A percentile compares a stretch with the other conserved stretches of the same genome.
phyloP scores from a whole-genome alignment of 2,329 filamentous ascomycete genomes.

The Eutypella sp. region DNA sequence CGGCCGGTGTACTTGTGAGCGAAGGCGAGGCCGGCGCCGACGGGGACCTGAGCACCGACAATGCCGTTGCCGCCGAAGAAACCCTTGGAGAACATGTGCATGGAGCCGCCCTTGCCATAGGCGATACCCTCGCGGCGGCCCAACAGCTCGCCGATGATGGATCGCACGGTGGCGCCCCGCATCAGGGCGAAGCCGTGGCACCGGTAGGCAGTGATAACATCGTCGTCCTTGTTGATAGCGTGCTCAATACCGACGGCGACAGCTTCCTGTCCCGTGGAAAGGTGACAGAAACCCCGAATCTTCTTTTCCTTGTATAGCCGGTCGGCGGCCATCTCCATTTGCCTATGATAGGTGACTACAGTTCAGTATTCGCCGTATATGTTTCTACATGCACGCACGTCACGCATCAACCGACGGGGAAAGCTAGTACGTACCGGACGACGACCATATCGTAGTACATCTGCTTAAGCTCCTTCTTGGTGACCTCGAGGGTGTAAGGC shows the following conservation, averaged over 20 bases:
- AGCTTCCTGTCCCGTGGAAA: constrained; percentile 96
- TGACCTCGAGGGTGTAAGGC: constrained; percentile 84
- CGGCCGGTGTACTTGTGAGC: constrained; percentile 90
- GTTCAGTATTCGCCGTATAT: background rate
- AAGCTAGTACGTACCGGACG: constrained; percentile 70
- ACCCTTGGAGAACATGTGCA: constrained; percentile 99
- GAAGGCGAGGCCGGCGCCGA: constrained; percentile 93
- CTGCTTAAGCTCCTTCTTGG: constrained; percentile 96
- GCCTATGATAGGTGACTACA: constrained; percentile 47
- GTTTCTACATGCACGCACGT: background rate
- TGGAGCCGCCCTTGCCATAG: constrained; percentile 97
- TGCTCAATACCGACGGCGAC: constrained; percentile 97
- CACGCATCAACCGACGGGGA: constrained; percentile 1
- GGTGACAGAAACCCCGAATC: constrained; percentile 98
- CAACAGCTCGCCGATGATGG: constrained; percentile 92
- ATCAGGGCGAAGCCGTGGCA: constrained; percentile 98
- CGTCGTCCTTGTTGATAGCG: constrained; percentile 84
- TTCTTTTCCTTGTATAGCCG: constrained; percentile 99
- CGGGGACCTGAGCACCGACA: constrained; percentile 95
- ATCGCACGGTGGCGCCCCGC: constrained; percentile 85
- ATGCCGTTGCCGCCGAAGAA: constrained; percentile 99
- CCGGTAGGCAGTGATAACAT: constrained; percentile 95
- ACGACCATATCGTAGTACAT: constrained; percentile 99
- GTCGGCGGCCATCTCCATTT: constrained; percentile 99
- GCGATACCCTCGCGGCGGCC: constrained; percentile 94